phyloP scores from a whole-genome alignment of 805 yeast genomes.

The Metschnikowia gruessii region DNA sequence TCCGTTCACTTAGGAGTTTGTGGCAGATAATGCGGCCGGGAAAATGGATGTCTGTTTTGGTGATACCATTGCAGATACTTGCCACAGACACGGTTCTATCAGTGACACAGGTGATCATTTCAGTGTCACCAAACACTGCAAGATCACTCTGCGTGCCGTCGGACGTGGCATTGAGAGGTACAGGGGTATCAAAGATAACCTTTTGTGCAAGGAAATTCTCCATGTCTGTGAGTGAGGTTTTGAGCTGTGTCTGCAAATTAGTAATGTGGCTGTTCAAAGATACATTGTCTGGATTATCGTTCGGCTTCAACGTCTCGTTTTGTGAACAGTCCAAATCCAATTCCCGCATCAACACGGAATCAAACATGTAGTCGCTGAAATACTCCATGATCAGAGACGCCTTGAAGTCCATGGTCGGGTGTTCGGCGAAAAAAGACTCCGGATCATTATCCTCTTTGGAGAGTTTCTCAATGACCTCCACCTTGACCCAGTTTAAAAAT shows the following conservation, averaged over 20 bases:
- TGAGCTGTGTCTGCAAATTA: conserved; percentile 6
- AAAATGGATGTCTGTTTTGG: conserved; percentile 1
- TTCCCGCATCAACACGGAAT: conserved; percentile 11
- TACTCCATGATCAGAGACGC: conserved; percentile 18
- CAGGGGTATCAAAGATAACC: conserved; percentile 16
- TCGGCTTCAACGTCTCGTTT: conserved; percentile 10
- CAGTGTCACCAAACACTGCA: neutral
- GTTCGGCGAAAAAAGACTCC: conserved; percentile 14
- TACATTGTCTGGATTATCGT: neutral
- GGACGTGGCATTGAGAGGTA: conserved; percentile 11
- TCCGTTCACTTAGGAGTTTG: conserved; percentile 8
- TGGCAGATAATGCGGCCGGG: conserved; percentile 9
- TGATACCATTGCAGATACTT: neutral
- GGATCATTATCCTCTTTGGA: conserved; percentile 36
- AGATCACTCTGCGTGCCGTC: conserved; percentile 5
- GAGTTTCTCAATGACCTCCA: conserved; percentile 35
- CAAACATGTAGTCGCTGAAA: conserved; percentile 12
- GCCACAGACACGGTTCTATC: conserved; percentile 4
- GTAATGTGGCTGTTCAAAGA: conserved; percentile 1
- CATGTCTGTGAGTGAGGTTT: conserved; percentile 24
- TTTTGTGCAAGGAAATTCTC: conserved; percentile 26
- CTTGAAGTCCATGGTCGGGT: conserved; percentile 16
- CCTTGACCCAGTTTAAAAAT: conserved; percentile 45
- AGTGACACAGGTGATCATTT: conserved; percentile 7
- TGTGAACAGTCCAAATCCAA: conserved; percentile 5